Base-by-base conservation (phyloP, 2,329 filamentous ascomycete genomes). In the Emergomyces pasteurianus region DNA sequence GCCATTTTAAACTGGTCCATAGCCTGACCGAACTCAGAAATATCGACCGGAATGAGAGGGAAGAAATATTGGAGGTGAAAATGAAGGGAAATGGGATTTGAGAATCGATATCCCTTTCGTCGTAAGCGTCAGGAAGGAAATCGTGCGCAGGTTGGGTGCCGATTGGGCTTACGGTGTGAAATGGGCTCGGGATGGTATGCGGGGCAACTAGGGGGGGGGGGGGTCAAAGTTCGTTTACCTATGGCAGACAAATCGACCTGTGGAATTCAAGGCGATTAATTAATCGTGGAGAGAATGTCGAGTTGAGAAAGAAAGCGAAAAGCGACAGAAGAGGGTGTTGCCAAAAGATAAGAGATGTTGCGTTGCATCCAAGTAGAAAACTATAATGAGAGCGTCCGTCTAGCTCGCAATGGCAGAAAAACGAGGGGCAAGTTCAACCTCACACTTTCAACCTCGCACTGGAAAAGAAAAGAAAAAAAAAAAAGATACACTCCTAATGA, bases 1-100 rank as follows among this genome's bases (percentile, higher is more conserved):
- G 94, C 94, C 94, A 99, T 97, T 75, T 73, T 86, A n/a, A n/a
- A 57, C 23, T 57, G 54, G 18, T 57, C 54, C 54, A 84, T 62
- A 42, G 49, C 42, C 16, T 9, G 34, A 34, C 42, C 26, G 28
- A 46, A 26, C 31, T 42, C 34, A 34, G 18, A 56, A 36, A 31
- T n/a, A 14, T 23, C 40, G 40, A 42, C 47, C 38, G 46, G 34
- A 26, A 43, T 38, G 26, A 40, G 34, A 52, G 54, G 36, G 31
- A 38, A 43, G 21, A 47, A 55, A 34, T 9, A 47, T 12, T 14
- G n/a, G 7, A 21, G 12, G 53, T 31, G 23, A 16, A 31, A 8
- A 21, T 5, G 31, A n/a, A 31, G 10, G 23, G n/a, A 56, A 42
- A 14, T 1, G n/a, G 23, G 34, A 14, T 40, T 36, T 16, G 21